phyloP scores from a whole-genome alignment of 768 basidiomycete species.

The Termitomyces sp. region DNA sequence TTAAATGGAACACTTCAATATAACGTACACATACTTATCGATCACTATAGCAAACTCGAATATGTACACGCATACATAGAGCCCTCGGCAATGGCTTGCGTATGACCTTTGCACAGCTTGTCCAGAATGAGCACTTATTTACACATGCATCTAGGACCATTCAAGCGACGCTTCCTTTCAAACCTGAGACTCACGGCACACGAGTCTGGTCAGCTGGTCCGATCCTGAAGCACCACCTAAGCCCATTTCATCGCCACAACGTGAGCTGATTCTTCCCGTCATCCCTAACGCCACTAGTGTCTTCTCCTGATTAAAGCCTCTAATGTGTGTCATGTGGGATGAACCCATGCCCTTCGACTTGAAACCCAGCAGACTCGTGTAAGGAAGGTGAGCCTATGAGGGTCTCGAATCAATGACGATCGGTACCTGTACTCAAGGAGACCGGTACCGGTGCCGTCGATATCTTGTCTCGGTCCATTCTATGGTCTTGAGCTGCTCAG shows the following conservation, averaged over 20 bases:
- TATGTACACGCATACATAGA: too few species aligned
- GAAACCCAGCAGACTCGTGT: neutral
- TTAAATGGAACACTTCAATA: neutral
- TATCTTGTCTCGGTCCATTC: neutral
- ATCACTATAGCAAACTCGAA: neutral
- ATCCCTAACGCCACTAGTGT: conserved; percentile 1
- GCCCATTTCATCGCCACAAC: neutral
- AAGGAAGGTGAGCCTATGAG: neutral
- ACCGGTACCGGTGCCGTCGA: neutral
- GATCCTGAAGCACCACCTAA: neutral
- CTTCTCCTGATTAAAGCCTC: neutral
- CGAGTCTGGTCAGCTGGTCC: conserved; percentile 10
- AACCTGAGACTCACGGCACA: neutral
- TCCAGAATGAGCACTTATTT: neutral
- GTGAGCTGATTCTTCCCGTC: neutral
- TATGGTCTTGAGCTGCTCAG: neutral
- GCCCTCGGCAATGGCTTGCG: neutral
- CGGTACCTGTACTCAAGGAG: neutral
- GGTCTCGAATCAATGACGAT: neutral
- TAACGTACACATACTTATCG: neutral
- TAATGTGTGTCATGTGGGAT: neutral
- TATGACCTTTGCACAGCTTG: neutral
- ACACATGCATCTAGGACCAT: neutral
- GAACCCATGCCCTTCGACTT: neutral
- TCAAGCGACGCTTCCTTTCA: too few species aligned